Evolutionary conservation across 352 stramenopile species (phyloP).

Genomic region (Proteromonas lacertae): DNA sequence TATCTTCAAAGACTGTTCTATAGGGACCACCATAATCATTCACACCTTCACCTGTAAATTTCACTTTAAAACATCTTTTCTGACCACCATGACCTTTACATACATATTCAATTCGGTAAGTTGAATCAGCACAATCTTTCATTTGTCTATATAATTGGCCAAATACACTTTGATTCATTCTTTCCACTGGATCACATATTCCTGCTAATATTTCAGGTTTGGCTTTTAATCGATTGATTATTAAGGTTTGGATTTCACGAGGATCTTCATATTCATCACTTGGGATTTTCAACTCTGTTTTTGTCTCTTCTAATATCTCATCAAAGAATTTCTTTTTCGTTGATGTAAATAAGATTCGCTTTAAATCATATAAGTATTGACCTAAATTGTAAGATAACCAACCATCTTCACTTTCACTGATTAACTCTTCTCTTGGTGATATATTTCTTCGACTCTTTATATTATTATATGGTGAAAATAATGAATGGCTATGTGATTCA

Average conservation of each 20-base stretch:
- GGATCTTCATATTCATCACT: conserved; percentile 93
- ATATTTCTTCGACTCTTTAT: too few species aligned
- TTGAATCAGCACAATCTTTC: conserved; percentile 50
- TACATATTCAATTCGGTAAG: conserved; percentile 67
- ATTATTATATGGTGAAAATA: too few species aligned
- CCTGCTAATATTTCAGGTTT: conserved; percentile 9
- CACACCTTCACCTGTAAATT: conserved; percentile 84
- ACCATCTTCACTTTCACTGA: too few species aligned
- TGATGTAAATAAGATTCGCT: conserved; percentile 24
- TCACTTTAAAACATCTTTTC: conserved; percentile 74
- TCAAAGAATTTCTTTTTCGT: conserved; percentile 71
- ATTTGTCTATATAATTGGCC: conserved; percentile 83
- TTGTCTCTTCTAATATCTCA: conserved; percentile 56
- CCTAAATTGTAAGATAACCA: too few species aligned
- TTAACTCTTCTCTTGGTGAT: too few species aligned
- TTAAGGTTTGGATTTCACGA: conserved; percentile 72
- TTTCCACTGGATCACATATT: conserved; percentile 20
- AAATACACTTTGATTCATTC: conserved; percentile 64
- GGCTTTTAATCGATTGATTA: conserved; percentile 74
- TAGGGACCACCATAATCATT: conserved; percentile 96
- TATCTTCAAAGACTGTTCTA: conserved; percentile 77
- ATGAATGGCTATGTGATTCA: too few species aligned
- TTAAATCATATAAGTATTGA: too few species aligned
- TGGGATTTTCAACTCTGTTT: conserved; percentile 65
- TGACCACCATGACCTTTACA: conserved; percentile 81